These are phyloP conservation scores for Apiospora malaysiana DNA, from an alignment of 2,329 filamentous ascomycete species.

Conservation along the genomic window DNA sequence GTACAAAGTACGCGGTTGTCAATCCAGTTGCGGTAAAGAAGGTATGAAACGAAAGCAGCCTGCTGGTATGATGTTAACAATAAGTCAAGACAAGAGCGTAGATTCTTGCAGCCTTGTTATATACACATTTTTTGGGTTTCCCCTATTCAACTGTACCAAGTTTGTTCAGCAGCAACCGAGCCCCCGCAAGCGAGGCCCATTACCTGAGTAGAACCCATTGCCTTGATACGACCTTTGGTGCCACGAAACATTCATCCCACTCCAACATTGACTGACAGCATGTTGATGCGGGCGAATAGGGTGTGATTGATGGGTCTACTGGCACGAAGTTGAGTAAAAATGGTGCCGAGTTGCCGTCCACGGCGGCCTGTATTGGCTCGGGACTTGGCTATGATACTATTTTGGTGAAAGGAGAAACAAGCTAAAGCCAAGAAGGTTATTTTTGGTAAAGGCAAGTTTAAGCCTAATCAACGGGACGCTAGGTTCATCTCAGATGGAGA, in stretches of 20 bases:
- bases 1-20: too few species aligned
- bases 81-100: not conserved
- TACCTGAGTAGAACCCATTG: too few species aligned
- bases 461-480: not conserved
- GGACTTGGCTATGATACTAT: not conserved
- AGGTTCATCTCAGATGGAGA: not conserved
- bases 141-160: not conserved
- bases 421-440: not conserved
- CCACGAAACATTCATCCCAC: not conserved
- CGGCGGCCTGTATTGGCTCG: not conserved
- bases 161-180: too few species aligned
- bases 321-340: not conserved
- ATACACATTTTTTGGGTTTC: not conserved
- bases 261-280: not conserved
- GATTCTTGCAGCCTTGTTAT: not conserved
- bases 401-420: not conserved
- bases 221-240: not conserved
- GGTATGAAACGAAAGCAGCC: not conserved
- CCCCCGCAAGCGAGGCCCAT: not conserved
- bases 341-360: not conserved
- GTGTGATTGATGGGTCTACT: not conserved
- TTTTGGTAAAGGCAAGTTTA: slow-evolving; percentile 1
- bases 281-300: not conserved
- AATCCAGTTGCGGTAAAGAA: too few species aligned
- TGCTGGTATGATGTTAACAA: not conserved